Conservation (phyloP, 768 basidiomycete genomes). For the Hortiboletus flavorubellus region DNA sequence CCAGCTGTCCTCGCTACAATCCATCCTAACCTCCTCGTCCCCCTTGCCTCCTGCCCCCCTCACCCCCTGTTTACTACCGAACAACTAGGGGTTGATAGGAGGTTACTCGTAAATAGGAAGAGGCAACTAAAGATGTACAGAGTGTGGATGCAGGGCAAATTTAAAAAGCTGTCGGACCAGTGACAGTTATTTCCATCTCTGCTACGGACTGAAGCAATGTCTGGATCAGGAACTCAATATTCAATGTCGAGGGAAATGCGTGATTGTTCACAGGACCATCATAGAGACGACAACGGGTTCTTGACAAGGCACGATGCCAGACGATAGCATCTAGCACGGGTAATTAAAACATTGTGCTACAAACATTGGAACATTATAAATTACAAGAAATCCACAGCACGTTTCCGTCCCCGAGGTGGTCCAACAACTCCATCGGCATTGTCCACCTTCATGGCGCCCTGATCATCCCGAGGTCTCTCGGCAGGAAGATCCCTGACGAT, state of each 20-base stretch:
- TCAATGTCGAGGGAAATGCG: background rate
- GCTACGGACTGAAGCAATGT: background rate
- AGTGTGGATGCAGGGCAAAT: constrained; percentile 91
- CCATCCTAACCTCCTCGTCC: constrained; percentile 35
- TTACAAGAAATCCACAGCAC: constrained; percentile 76
- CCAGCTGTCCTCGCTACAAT: constrained; percentile 21
- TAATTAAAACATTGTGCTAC: background rate
- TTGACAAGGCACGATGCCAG: background rate
- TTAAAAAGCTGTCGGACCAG: constrained; percentile 45
- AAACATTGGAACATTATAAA: background rate
- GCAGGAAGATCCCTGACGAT: constrained; percentile 38
- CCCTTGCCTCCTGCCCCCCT: constrained; percentile 26
- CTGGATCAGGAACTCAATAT: background rate
- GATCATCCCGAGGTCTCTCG: constrained; percentile 11
- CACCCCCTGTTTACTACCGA: constrained; percentile 75
- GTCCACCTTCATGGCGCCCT: constrained; percentile 6
- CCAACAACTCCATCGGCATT: constrained; percentile 23
- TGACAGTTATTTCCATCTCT: background rate
- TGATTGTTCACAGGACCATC: background rate
- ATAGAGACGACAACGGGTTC: background rate
- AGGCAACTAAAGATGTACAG: constrained; percentile 96
- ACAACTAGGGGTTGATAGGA: constrained; percentile 85
- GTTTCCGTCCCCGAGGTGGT: constrained; percentile 49
- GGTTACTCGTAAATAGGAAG: constrained; percentile 91
- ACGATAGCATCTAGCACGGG: background rate